A percentile compares a stretch with the other conserved stretches of the same genome.
These are phyloP conservation scores for Arabidopsis hybrid DNA, from an alignment of 441 rosid genomes.

Conservation along the genomic window DNA sequence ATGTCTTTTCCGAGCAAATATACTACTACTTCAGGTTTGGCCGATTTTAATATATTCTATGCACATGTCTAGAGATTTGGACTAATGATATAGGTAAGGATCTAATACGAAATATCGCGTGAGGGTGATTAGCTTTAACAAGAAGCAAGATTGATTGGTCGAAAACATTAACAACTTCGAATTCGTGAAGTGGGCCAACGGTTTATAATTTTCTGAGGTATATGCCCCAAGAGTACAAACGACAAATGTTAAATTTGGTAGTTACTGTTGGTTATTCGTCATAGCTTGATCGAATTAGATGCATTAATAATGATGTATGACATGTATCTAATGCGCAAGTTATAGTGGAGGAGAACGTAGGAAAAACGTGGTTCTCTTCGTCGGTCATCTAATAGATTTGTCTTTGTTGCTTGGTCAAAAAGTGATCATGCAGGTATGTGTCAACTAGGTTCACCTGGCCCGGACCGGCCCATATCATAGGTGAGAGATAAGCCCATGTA, in stretches of 20 bases:
- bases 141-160: slow-evolving; percentile 31
- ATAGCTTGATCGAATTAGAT: no score
- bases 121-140: slow-evolving; percentile 33
- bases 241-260: slow-evolving; percentile 4
- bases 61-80: slow-evolving; percentile 27
- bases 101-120: slow-evolving; percentile 22
- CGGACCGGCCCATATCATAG: neutral
- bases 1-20: slow-evolving; percentile 17
- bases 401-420: slow-evolving; percentile 29
- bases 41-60: slow-evolving; percentile 27
- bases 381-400: neutral
- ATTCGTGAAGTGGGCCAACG: slow-evolving; percentile 18
- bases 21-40: neutral
- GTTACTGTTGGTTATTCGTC: neutral
- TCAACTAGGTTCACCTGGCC: slow-evolving; percentile 1
- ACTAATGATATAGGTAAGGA: slow-evolving; percentile 28
- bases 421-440: neutral
- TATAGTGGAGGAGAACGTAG: slow-evolving; percentile 10
- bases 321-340: neutral
- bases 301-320: no score
- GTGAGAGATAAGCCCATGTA: neutral
- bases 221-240: slow-evolving; percentile 23
- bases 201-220: slow-evolving; percentile 16
- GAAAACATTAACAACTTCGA: slow-evolving; percentile 11
- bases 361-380: neutral